Evolutionary conservation across 257 asterid genomes (phyloP), one percentile per base, ranked within the genome.

Genomic region (Scutellaria minor): DNA sequence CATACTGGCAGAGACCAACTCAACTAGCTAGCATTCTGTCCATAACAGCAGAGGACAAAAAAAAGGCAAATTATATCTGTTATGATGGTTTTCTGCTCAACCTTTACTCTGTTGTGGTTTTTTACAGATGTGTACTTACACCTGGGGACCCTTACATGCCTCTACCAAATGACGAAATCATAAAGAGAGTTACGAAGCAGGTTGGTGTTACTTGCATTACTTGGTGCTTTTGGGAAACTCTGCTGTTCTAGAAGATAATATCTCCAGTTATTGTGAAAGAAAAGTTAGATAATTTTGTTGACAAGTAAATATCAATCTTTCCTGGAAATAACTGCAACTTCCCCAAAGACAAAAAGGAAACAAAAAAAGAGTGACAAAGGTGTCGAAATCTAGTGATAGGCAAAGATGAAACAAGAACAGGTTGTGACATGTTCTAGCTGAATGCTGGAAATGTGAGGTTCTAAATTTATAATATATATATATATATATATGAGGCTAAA

Each of bases 61-160:
- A 35, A 47, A 51, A 40, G 52, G 52, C 11, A 45, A 48, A 12
- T 59, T 50, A 9, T 14, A 35, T 48, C 61, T 48, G 42, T 31
- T 42, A 41, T 59, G 18, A 46, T 68, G 70, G 45, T 45, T 71
- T 66, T 69, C 70, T 46, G 40, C 74, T 74, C 40, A 46, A 46
- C 27, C 47, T 76, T 53, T 53, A 58, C 37, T 63, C 47, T 58
- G 61, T 76, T 52, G 47, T 67, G 68, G 67, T 69, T 64, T 44
- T 78, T 66, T 58, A 66, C 84, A 95, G 98, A 80, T 95, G 98
- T 42, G 98, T 95, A 20, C 96, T 95, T 75, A 95, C 98, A 45
- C 99, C 98, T 64, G 99, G 98, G 57, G 97, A 92, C 74, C 98
- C 99, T 31, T 95, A 95, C 91, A 95, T 95, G 99, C 97, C 89